phyloP scores from a whole-genome alignment of 140 eudicot genomes.

The Oenanthe javanica region DNA sequence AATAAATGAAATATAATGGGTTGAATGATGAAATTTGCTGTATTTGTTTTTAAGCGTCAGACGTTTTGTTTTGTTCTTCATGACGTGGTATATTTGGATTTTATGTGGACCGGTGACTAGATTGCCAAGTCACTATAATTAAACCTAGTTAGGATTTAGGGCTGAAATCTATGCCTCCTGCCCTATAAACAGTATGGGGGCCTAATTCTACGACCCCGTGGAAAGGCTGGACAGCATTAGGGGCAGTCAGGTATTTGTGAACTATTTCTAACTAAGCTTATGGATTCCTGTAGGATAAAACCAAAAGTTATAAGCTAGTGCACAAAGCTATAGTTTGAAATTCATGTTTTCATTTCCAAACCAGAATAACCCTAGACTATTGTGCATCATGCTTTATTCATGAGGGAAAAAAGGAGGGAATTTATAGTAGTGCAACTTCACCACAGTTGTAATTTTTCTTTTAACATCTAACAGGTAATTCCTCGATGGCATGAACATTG shows the following conservation, averaged over 20 bases:
- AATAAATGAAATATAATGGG: not conserved
- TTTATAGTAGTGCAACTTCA: not conserved
- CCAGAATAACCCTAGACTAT: not conserved
- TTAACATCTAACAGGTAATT: constrained; percentile 41
- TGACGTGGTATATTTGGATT: not conserved
- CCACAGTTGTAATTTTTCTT: not conserved
- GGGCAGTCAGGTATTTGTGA: too few relatives aligned
- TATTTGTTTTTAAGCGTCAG: not conserved
- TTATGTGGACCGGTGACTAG: not conserved
- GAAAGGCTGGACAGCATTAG: too few relatives aligned
- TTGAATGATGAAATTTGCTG: not conserved
- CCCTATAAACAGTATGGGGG: not conserved
- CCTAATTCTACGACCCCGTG: not conserved
- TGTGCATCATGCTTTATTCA: not conserved
- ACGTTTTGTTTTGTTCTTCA: not conserved
- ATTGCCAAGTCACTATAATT: not conserved
- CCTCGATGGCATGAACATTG: constrained; percentile 98
- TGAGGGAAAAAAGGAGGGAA: not conserved
- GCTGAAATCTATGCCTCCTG: not conserved
- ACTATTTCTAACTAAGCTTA: not conserved
- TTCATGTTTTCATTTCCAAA: not conserved
- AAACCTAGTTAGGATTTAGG: not conserved
- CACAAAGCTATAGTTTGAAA: not conserved
- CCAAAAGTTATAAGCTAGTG: not conserved
- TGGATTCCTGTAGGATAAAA: not conserved